phyloP scores from a whole-genome alignment of 208 protist species.

The Acanthamoeba lenticulata region DNA sequence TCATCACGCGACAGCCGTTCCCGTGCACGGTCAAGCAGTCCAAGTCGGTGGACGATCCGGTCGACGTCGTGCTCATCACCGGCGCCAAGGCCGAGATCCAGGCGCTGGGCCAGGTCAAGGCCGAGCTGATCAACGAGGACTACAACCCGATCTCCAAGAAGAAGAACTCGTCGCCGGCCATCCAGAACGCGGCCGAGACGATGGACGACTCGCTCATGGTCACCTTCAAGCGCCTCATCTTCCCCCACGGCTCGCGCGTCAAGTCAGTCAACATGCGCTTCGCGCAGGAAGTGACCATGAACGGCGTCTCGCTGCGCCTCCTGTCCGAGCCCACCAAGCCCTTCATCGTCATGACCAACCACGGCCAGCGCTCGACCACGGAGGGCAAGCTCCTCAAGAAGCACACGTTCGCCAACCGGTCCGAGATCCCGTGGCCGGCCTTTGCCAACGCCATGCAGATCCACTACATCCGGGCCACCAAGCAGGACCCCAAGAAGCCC shows the following conservation, averaged over 20 bases:
- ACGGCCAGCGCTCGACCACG: slow-evolving; percentile 57
- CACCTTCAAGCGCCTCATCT: slow-evolving; percentile 63
- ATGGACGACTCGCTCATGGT: slow-evolving; percentile 28
- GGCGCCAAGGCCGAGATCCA: slow-evolving; percentile 31
- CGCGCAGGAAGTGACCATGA: slow-evolving; percentile 36
- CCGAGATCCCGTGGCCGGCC: slow-evolving; percentile 54
- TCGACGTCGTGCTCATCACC: slow-evolving; percentile 32
- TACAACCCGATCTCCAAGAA: slow-evolving; percentile 48
- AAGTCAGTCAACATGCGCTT: slow-evolving; percentile 64
- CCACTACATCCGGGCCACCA: slow-evolving; percentile 60
- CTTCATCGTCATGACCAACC: slow-evolving; percentile 65
- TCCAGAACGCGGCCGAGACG: slow-evolving; percentile 38
- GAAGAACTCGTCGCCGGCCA: slow-evolving; percentile 40
- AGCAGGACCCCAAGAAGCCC: slow-evolving; percentile 63
- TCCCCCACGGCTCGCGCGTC: slow-evolving; percentile 55
- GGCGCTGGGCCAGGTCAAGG: slow-evolving; percentile 32
- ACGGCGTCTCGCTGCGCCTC: not conserved
- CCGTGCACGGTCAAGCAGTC: slow-evolving; percentile 60
- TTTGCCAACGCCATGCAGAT: slow-evolving; percentile 66
- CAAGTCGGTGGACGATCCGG: slow-evolving; percentile 47
- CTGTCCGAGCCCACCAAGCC: slow-evolving; percentile 56
- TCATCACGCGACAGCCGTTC: slow-evolving; percentile 50
- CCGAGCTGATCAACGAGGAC: slow-evolving; percentile 62
- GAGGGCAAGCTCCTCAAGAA: slow-evolving; percentile 63
- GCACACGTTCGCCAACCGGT: slow-evolving; percentile 27